Percentiles rank a stretch among this genome's conserved stretches.
Evolutionary conservation across 306 rosid species (phyloP).

Genomic region (Trifolium repens): DNA sequence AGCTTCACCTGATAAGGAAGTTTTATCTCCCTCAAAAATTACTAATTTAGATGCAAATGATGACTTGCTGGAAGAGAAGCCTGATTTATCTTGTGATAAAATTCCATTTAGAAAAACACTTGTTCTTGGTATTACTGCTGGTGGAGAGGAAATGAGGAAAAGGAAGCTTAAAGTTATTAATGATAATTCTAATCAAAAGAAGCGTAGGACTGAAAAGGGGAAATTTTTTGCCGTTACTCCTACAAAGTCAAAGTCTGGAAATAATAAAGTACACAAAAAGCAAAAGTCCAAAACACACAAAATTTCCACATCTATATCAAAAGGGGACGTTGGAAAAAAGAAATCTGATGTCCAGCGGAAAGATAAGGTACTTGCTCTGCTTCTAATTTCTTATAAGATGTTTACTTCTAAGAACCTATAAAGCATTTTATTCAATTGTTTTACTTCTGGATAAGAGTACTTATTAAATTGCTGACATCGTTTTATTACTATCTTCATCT

Average conservation of each 20-base stretch:
- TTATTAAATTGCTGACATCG: constrained; percentile 17
- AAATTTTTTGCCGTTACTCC: constrained; percentile 52
- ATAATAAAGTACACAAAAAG: constrained; percentile 63
- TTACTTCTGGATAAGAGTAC: constrained; percentile 33
- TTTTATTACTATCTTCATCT: neutral
- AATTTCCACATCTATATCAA: constrained; percentile 57
- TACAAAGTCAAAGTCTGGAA: constrained; percentile 56
- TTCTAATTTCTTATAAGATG: constrained; percentile 14
- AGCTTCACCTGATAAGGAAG: constrained; percentile 59
- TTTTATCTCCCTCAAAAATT: constrained; percentile 55
- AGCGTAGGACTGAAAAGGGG: constrained; percentile 70
- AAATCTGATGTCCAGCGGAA: constrained; percentile 56
- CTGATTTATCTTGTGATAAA: constrained; percentile 54
- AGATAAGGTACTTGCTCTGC: constrained; percentile 68
- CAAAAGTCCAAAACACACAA: constrained; percentile 60
- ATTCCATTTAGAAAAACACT: constrained; percentile 55
- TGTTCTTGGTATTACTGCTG: constrained; percentile 73
- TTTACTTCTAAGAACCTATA: constrained; percentile 26
- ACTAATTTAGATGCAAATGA: constrained; percentile 55
- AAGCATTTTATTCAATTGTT: constrained; percentile 14
- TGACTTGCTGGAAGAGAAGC: constrained; percentile 55
- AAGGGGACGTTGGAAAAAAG: constrained; percentile 60
- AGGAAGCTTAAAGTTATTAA: constrained; percentile 62
- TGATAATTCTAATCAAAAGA: constrained; percentile 60
- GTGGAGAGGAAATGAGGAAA: constrained; percentile 59